These are phyloP conservation scores for Colletotrichum ledebouriae DNA, from an alignment of 2,329 filamentous ascomycete species.

Conservation along the genomic window DNA sequence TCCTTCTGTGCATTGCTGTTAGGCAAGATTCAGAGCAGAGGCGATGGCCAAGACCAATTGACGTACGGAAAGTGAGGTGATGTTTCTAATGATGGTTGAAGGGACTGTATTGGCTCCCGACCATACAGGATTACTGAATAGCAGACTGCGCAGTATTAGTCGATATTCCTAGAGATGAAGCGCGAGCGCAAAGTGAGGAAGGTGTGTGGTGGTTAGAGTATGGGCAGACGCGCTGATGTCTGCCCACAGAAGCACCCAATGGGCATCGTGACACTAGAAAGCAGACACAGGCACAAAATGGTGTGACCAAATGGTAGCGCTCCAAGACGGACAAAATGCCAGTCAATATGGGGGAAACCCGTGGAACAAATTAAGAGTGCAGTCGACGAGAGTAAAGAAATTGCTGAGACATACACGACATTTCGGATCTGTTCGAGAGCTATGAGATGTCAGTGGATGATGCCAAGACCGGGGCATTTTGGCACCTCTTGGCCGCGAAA, in stretches of 20 bases:
- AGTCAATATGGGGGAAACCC: conserved; percentile 33
- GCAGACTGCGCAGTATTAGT: conserved; percentile 57
- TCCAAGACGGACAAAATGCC: conserved; percentile 4
- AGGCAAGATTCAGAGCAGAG: conserved; percentile 15
- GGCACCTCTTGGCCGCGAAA: conserved; percentile 47
- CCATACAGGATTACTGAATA: conserved; percentile 72
- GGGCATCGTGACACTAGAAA: conserved; percentile 20
- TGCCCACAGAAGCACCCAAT: conserved; percentile 31
- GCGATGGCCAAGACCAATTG: not conserved
- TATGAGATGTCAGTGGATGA: conserved; percentile 54
- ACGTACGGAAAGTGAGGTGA: conserved; percentile 69
- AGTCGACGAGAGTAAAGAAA: not conserved
- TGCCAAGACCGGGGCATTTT: conserved; percentile 51
- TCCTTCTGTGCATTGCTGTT: conserved; percentile 47
- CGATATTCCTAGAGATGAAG: not conserved
- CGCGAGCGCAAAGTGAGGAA: conserved; percentile 32
- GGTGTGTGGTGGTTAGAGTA: conserved; percentile 5
- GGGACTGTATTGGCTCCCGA: conserved; percentile 62
- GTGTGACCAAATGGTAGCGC: not conserved
- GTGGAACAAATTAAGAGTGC: conserved; percentile 27
- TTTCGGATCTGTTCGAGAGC: conserved; percentile 65
- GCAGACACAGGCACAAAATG: not conserved
- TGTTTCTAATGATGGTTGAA: conserved; percentile 68
- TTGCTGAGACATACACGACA: conserved; percentile 59
- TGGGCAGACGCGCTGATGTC: conserved; percentile 14